Conservation (phyloP, 2,329 filamentous ascomycete genomes). For the Cladosporium austrohemisphaericum region DNA sequence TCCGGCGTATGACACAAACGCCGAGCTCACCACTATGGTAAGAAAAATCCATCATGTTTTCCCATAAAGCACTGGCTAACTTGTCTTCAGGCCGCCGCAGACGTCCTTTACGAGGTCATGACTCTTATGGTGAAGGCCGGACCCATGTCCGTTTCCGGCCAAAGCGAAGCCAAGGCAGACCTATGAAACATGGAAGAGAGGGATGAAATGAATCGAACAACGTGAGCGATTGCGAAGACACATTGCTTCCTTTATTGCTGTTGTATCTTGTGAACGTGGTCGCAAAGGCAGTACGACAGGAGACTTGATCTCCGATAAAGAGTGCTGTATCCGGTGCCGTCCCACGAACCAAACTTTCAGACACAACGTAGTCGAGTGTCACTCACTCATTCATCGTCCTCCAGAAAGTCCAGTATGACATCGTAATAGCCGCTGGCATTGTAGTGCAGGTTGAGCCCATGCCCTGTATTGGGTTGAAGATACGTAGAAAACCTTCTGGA, state of each 20-base stretch:
- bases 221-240: too few relatives aligned
- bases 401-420: neutral
- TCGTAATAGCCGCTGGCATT: slow-evolving; percentile 27
- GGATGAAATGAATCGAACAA: too few relatives aligned
- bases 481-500: slow-evolving; percentile 28
- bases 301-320: too few relatives aligned
- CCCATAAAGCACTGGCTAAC: neutral
- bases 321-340: too few relatives aligned
- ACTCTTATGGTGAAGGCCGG: slow-evolving; percentile 79
- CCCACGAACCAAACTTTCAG: too few relatives aligned
- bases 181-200: too few relatives aligned
- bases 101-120: slow-evolving; percentile 74
- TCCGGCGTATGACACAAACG: slow-evolving; percentile 69
- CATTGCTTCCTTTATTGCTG: too few relatives aligned
- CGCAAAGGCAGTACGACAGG: too few relatives aligned
- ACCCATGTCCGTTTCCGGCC: slow-evolving; percentile 44
- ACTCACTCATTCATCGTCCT: too few relatives aligned
- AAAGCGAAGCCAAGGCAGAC: neutral
- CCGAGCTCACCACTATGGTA: slow-evolving; percentile 66
- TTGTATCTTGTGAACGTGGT: too few relatives aligned
- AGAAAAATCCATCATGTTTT: neutral
- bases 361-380: too few relatives aligned
- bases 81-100: slow-evolving; percentile 56
- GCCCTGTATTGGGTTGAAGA: slow-evolving; percentile 37
- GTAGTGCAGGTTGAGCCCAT: slow-evolving; percentile 35